Evolutionary conservation across 768 basidiomycete genomes (phyloP).

Genomic region (Kwoniella sp.): DNA sequence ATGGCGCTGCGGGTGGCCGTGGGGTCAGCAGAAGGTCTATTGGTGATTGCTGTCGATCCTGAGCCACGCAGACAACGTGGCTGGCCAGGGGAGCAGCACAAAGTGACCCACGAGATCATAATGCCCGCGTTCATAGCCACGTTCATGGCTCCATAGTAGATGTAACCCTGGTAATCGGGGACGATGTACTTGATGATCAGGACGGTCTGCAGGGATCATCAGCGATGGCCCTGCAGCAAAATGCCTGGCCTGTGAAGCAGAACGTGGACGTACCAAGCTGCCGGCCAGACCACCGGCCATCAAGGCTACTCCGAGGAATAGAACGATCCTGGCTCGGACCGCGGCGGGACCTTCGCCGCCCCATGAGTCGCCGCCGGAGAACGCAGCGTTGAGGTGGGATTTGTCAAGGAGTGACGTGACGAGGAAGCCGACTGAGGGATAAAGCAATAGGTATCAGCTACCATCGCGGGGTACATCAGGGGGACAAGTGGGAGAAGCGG

Average conservation of each 20-base stretch:
- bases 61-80: too few species aligned
- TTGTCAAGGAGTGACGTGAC: slow-evolving; percentile 94
- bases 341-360: slow-evolving; percentile 68
- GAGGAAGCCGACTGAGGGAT: slow-evolving; percentile 71
- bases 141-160: slow-evolving; percentile 89
- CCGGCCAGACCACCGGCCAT: slow-evolving; percentile 99
- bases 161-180: slow-evolving; percentile 64
- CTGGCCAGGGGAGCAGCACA: too few species aligned
- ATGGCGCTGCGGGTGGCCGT: slow-evolving; percentile 65
- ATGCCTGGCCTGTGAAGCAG: neutral
- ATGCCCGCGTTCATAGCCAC: slow-evolving; percentile 82
- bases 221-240: neutral
- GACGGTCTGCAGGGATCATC: slow-evolving; percentile 63
- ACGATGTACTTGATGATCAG: slow-evolving; percentile 87
- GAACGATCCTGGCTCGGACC: slow-evolving; percentile 81
- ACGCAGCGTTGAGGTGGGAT: slow-evolving; percentile 69
- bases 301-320: slow-evolving; percentile 92
- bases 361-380: slow-evolving; percentile 50
- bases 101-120: slow-evolving; percentile 51
- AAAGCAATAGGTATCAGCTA: too few species aligned
- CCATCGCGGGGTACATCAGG: too few species aligned
- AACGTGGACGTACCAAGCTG: slow-evolving; percentile 67
- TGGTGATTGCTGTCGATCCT: neutral
- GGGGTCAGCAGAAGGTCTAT: neutral
- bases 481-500: neutral